phyloP scores from a whole-genome alignment of 805 yeast species.

The Saccharomycopsis malanga region DNA sequence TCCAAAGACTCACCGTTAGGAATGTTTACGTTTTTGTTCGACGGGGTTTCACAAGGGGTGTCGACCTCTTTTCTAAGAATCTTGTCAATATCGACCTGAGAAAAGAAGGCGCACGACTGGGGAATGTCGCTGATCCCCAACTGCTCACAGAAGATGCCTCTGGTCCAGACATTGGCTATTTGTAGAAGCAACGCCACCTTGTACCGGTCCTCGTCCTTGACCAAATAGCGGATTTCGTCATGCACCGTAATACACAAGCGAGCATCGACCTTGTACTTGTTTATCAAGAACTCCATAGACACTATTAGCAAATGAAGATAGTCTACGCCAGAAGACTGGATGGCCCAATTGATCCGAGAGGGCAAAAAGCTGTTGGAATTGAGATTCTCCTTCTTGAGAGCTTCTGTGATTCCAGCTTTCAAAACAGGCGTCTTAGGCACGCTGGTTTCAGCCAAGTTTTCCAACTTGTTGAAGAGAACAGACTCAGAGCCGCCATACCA shows the following conservation, averaged over 20 bases:
- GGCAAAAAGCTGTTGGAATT: constrained; percentile 66
- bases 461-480: constrained; percentile 81
- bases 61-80: constrained; percentile 90
- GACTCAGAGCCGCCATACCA: constrained; percentile 95
- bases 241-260: constrained; percentile 84
- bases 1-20: constrained; percentile 74
- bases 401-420: constrained; percentile 89
- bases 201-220: constrained; percentile 64
- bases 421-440: constrained; percentile 84
- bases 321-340: constrained; percentile 97
- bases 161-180: constrained; percentile 88
- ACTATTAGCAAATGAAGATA: constrained; percentile 79
- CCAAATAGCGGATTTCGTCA: constrained; percentile 85
- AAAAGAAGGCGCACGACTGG: constrained; percentile 91
- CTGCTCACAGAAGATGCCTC: constrained; percentile 92
- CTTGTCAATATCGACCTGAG: constrained; percentile 85
- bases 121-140: constrained; percentile 86
- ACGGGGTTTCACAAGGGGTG: constrained; percentile 86
- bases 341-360: constrained; percentile 94
- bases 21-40: constrained; percentile 56
- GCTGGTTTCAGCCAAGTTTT: constrained; percentile 74
- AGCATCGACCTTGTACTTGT: constrained; percentile 60
- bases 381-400: constrained; percentile 61
- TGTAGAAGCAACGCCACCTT: constrained; percentile 79
- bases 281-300: constrained; percentile 77